phyloP scores from a whole-genome alignment of 2,329 filamentous ascomycete genomes.

The Aspergillus hiratsukae region DNA sequence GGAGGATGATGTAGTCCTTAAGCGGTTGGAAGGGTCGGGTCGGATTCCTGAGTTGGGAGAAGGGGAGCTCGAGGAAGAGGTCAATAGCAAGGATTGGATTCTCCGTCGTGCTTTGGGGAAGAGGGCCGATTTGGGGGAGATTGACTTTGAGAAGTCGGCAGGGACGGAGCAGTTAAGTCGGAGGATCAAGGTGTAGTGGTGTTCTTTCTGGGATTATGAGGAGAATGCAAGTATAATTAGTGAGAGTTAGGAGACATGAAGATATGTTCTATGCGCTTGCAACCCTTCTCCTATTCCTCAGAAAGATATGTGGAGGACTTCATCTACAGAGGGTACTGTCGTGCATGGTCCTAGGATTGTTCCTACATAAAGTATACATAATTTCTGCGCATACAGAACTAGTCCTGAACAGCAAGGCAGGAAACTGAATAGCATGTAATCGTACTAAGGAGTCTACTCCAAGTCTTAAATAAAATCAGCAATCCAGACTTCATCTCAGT shows the following conservation, averaged over 20 bases:
- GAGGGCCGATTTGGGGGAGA: constrained; percentile 24
- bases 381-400: too few relatives aligned
- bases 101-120: constrained; percentile 36
- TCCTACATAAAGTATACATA: neutral
- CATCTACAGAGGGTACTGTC: neutral
- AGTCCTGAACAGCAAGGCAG: too few relatives aligned
- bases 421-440: too few relatives aligned
- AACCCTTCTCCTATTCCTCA: neutral
- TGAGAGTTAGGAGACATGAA: neutral
- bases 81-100: constrained; percentile 42
- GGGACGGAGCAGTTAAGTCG: constrained; percentile 34
- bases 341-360: neutral
- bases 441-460: too few relatives aligned
- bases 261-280: neutral
- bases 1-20: constrained; percentile 45
- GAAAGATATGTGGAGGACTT: neutral
- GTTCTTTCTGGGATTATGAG: neutral
- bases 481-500: neutral
- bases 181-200: constrained; percentile 22
- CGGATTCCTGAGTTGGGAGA: constrained; percentile 30
- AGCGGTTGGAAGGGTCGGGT: constrained; percentile 32
- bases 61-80: constrained; percentile 30
- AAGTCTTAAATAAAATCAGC: too few relatives aligned
- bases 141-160: constrained; percentile 29
- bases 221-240: neutral